A percentile compares a stretch with the other conserved stretches of the same genome.
Conservation (phyloP, 2,329 filamentous ascomycete genomes). For the Neospermospora avenae region DNA sequence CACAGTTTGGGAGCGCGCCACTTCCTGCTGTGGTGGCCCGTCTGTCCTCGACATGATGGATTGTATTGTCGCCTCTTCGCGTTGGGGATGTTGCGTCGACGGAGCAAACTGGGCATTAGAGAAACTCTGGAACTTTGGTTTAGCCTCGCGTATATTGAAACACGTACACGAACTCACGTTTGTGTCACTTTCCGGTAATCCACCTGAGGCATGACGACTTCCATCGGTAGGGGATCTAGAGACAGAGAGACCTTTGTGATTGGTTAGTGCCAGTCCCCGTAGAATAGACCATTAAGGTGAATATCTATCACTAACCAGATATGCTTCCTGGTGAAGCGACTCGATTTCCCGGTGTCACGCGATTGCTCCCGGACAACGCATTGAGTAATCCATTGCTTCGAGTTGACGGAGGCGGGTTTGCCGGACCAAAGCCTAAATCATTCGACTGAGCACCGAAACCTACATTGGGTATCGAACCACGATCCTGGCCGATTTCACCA, state of each 20-base stretch:
- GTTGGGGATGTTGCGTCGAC: constrained; percentile 16
- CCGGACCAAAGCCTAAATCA: constrained; percentile 36
- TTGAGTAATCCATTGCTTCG: constrained; percentile 61
- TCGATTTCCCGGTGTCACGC: constrained; percentile 43
- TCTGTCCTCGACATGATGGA: constrained; percentile 28
- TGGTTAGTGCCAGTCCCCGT: neutral
- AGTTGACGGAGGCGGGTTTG: constrained; percentile 39
- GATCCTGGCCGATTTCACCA: constrained; percentile 57
- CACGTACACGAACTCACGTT: constrained; percentile 23
- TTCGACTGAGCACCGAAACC: constrained; percentile 50
- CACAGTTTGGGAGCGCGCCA: constrained; percentile 22
- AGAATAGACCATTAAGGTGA: neutral
- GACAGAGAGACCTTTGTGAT: constrained; percentile 23
- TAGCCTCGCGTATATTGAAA: constrained; percentile 1
- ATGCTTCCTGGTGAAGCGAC: constrained; percentile 31
- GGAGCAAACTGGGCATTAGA: constrained; percentile 26
- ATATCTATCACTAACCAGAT: constrained; percentile 26
- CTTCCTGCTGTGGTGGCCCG: constrained; percentile 22
- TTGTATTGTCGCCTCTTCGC: constrained; percentile 25
- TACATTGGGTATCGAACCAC: constrained; percentile 51
- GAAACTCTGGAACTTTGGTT: constrained; percentile 23
- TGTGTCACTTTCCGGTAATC: constrained; percentile 24
- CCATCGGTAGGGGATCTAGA: constrained; percentile 31
- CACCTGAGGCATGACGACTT: constrained; percentile 24
- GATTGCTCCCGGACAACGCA: constrained; percentile 58